A percentile compares a stretch with the other conserved stretches of the same genome.
phyloP scores from a whole-genome alignment of 192 early-diverging fungal genomes.

The Entomortierella lignicola region DNA sequence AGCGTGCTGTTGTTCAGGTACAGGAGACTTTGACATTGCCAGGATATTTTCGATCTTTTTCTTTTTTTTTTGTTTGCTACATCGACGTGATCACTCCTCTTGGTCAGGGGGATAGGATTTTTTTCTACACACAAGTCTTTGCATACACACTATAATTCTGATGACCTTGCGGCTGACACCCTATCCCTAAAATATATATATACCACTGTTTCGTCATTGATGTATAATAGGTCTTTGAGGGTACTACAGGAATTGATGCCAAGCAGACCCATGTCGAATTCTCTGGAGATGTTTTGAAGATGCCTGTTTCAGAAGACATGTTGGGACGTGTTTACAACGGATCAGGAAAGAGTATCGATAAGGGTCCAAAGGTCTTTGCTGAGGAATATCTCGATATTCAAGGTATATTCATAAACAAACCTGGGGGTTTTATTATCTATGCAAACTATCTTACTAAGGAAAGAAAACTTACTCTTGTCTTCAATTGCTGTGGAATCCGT shows the following conservation, averaged over 20 bases:
- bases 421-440: too few relatives aligned
- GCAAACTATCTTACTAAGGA: too few relatives aligned
- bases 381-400: slow-evolving; percentile 98
- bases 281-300: slow-evolving; percentile 94
- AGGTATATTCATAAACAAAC: slow-evolving; percentile 53
- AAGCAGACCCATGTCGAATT: slow-evolving; percentile 97
- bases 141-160: slow-evolving; percentile 10
- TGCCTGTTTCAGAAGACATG: slow-evolving; percentile 99
- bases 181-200: slow-evolving; percentile 3
- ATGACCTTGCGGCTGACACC: slow-evolving; percentile 29
- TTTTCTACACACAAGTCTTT: too few relatives aligned
- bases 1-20: slow-evolving; percentile 95
- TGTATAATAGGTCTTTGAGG: slow-evolving; percentile 92
- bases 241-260: slow-evolving; percentile 95
- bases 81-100: slow-evolving; percentile 45
- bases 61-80: too few relatives aligned
- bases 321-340: slow-evolving; percentile 99
- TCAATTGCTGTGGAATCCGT: slow-evolving; percentile 3
- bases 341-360: slow-evolving; percentile 98
- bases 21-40: neutral
- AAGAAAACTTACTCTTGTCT: too few relatives aligned
- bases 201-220: slow-evolving; percentile 3
- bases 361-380: slow-evolving; percentile 99
- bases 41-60: neutral
- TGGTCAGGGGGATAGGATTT: slow-evolving; percentile 12